Percentiles rank a stretch among this genome's conserved stretches.
phyloP scores from a whole-genome alignment of 1,284 basidiomycete species.

The Taiwanofungus camphoratus region DNA sequence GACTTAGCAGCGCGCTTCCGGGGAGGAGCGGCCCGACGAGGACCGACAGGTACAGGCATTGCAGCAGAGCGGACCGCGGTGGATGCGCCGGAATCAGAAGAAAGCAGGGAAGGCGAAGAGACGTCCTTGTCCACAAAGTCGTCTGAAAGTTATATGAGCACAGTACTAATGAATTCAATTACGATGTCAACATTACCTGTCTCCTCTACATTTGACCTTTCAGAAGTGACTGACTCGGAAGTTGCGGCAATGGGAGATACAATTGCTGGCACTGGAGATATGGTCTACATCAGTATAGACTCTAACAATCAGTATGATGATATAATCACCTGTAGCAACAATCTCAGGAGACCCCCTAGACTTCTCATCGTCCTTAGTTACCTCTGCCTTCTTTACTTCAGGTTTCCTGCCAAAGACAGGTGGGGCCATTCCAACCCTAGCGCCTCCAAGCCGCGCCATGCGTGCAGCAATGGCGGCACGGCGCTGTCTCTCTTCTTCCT shows the following conservation, averaged over 20 bases:
- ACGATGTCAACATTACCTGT: background rate
- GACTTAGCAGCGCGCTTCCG: conserved; percentile 53
- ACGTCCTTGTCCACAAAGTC: conserved; percentile 19
- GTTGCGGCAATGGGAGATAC: conserved; percentile 6
- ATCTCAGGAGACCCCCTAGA: conserved; percentile 10
- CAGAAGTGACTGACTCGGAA: conserved; percentile 1
- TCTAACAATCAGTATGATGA: background rate
- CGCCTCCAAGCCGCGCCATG: conserved; percentile 86
- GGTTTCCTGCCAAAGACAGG: conserved; percentile 61
- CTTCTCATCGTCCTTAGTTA: conserved; percentile 22
- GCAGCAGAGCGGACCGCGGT: conserved; percentile 35
- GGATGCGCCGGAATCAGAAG: conserved; percentile 31
- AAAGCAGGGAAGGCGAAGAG: conserved; percentile 26
- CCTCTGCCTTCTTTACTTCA: conserved; percentile 35
- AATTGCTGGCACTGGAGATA: background rate
- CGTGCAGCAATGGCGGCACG: conserved; percentile 80
- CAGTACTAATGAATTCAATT: background rate
- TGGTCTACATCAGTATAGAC: background rate
- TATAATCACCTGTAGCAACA: conserved; percentile 8
- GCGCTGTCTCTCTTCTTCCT: conserved; percentile 75
- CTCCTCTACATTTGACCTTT: background rate
- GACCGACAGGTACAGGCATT: conserved; percentile 72
- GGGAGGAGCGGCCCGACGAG: conserved; percentile 63
- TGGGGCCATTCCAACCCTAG: conserved; percentile 76
- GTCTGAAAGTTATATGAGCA: conserved; percentile 13